A percentile compares a stretch with the other conserved stretches of the same genome.
Conservation (phyloP, 768 basidiomycete species). For the Lactarius pseudohatsudake region DNA sequence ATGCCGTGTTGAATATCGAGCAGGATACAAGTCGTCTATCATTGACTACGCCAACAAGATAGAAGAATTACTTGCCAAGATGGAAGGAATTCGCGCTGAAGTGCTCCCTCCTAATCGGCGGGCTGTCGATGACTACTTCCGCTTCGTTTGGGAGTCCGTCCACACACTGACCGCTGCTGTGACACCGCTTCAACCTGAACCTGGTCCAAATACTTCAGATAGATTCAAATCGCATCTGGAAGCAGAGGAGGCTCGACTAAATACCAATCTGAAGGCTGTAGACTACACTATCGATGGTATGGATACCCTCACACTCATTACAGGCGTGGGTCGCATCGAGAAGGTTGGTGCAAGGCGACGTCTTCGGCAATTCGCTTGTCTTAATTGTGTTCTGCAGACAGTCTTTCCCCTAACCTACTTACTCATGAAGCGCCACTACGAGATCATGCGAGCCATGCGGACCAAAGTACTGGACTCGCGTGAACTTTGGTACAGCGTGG, state of each 20-base stretch:
- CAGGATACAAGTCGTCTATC: constrained; percentile 20
- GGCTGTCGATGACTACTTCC: constrained; percentile 1
- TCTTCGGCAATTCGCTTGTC: not conserved
- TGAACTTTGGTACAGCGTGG: constrained; percentile 4
- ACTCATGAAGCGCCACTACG: constrained; percentile 29
- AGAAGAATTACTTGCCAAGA: constrained; percentile 17
- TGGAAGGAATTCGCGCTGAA: constrained; percentile 15
- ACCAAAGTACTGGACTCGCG: constrained; percentile 10
- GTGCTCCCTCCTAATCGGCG: constrained; percentile 16
- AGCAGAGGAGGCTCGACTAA: constrained; percentile 33
- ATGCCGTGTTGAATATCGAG: not conserved
- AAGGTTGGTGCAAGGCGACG: constrained; percentile 26
- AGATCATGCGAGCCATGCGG: constrained; percentile 24
- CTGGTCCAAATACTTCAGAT: not conserved
- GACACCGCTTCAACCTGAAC: not conserved
- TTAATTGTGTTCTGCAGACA: constrained; percentile 9
- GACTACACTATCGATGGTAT: constrained; percentile 34
- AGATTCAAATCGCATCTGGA: constrained; percentile 32
- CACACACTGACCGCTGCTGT: constrained; percentile 17
- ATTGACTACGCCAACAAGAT: constrained; percentile 24
- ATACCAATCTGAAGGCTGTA: constrained; percentile 31
- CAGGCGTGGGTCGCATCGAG: constrained; percentile 34
- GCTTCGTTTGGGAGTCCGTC: not conserved
- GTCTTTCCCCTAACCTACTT: constrained; percentile 27
- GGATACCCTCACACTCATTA: constrained; percentile 34